These are phyloP conservation scores for Dioszegia hungarica DNA, from an alignment of 768 basidiomycete species.

Conservation along the genomic window DNA sequence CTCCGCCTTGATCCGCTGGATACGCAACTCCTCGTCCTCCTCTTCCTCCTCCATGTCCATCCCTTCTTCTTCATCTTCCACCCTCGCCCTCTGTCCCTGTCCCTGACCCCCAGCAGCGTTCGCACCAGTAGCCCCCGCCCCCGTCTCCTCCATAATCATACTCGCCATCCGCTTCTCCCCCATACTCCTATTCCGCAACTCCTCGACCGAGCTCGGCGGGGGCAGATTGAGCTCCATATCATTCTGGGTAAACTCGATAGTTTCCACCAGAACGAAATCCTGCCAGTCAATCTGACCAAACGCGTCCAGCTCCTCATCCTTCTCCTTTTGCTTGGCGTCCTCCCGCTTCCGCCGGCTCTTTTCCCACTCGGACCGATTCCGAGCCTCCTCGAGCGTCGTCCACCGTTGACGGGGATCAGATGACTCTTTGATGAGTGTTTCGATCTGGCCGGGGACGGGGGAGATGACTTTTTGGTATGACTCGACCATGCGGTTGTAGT, in stretches of 20 bases:
- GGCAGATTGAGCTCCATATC: constrained; percentile 79
- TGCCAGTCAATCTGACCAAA: constrained; percentile 99
- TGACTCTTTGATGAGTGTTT: constrained; percentile 60
- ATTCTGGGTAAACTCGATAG: constrained; percentile 78
- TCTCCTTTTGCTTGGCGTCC: constrained; percentile 80
- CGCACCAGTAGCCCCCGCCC: constrained; percentile 65
- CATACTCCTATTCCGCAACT: constrained; percentile 92
- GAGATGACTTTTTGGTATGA: constrained; percentile 88
- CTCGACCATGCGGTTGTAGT: constrained; percentile 95
- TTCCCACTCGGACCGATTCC: constrained; percentile 83
- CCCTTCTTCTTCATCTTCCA: constrained; percentile 50
- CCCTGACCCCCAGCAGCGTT: not conserved
- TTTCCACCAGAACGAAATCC: constrained; percentile 93
- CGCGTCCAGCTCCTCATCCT: constrained; percentile 87
- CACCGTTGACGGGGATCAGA: constrained; percentile 65
- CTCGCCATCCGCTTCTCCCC: constrained; percentile 97
- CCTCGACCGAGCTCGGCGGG: constrained; percentile 90
- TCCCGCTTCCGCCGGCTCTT: constrained; percentile 74
- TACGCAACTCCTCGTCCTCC: constrained; percentile 55
- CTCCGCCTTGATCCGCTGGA: constrained; percentile 53
- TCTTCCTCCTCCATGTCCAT: constrained; percentile 72
- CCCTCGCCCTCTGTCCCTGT: constrained; percentile 47
- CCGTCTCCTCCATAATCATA: constrained; percentile 97
- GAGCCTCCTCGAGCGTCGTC: constrained; percentile 70
- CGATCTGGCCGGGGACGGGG: constrained; percentile 70